Percentiles rank a stretch among this genome's conserved stretches.
Conservation (phyloP, 768 basidiomycete species). For the Neoboletus subvelutipes region DNA sequence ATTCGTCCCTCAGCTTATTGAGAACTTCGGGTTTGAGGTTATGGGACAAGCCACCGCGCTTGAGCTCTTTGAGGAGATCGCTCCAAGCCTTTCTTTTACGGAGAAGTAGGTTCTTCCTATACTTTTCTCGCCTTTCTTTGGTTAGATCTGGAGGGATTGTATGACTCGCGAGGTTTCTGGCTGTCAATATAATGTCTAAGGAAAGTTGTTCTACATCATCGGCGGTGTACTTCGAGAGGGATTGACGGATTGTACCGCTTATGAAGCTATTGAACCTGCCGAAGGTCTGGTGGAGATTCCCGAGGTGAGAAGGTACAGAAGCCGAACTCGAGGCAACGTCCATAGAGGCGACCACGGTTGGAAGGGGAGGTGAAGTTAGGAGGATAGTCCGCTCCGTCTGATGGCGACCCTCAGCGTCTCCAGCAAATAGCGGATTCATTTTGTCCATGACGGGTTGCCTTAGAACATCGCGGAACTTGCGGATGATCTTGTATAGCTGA, state of each 20-base stretch:
- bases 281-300: constrained; percentile 51
- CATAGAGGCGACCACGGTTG: neutral
- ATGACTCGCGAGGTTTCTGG: constrained; percentile 53
- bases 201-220: constrained; percentile 54
- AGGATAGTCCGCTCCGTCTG: constrained; percentile 14
- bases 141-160: constrained; percentile 42
- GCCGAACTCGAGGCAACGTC: constrained; percentile 2
- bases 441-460: constrained; percentile 60
- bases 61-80: constrained; percentile 87
- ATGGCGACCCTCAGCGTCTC: constrained; percentile 34
- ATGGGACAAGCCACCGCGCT: constrained; percentile 69
- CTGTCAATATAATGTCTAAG: constrained; percentile 59
- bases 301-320: constrained; percentile 38
- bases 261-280: constrained; percentile 49
- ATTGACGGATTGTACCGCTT: constrained; percentile 39
- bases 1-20: constrained; percentile 48
- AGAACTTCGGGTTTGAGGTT: constrained; percentile 73
- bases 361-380: neutral
- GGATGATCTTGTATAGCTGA: constrained; percentile 85
- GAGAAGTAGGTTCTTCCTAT: constrained; percentile 67
- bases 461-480: constrained; percentile 91
- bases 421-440: constrained; percentile 39
- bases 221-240: constrained; percentile 42
- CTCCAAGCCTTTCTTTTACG: constrained; percentile 90
- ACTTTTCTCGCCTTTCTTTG: constrained; percentile 56